These are phyloP conservation scores for Trematosphaeria pertusa DNA, from an alignment of 2,329 filamentous ascomycete genomes.

Conservation along the genomic window DNA sequence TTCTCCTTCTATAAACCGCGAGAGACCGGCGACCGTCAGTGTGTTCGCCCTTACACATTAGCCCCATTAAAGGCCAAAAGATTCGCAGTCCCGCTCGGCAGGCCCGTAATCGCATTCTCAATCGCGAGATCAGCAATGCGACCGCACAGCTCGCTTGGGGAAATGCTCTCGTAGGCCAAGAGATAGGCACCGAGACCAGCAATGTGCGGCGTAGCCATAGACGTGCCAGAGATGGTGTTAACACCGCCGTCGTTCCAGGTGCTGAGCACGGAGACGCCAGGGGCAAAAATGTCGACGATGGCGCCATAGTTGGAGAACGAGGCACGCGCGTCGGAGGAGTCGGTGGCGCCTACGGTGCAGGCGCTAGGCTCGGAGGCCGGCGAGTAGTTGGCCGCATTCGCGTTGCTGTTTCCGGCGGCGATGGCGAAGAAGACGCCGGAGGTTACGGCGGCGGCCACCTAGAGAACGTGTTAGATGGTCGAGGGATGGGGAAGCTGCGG, in stretches of 20 bases:
- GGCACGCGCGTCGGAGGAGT: slow-evolving; percentile 36
- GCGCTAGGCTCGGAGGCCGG: slow-evolving; percentile 45
- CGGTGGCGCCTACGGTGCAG: slow-evolving; percentile 48
- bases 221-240: slow-evolving; percentile 64
- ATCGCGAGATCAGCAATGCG: slow-evolving; percentile 55
- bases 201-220: slow-evolving; percentile 74
- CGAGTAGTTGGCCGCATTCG: slow-evolving; percentile 33
- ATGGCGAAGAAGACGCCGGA: slow-evolving; percentile 47
- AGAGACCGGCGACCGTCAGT: no score
- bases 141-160: slow-evolving; percentile 51
- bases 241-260: slow-evolving; percentile 51
- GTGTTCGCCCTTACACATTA: slow-evolving; percentile 4
- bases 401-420: slow-evolving; percentile 46
- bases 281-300: slow-evolving; percentile 46
- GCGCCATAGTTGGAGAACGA: slow-evolving; percentile 47
- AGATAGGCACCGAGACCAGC: slow-evolving; percentile 73
- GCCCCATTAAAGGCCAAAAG: slow-evolving; percentile 61
- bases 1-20: no score
- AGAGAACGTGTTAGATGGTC: slow-evolving; percentile 2
- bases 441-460: slow-evolving; percentile 40
- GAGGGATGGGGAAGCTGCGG: background rate
- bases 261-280: slow-evolving; percentile 51
- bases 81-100: slow-evolving; percentile 56
- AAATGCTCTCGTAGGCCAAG: slow-evolving; percentile 57
- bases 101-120: slow-evolving; percentile 46